Evolutionary conservation across 2,329 filamentous ascomycete species (phyloP), one percentile per base, ranked within the genome.

Genomic region (Xylariaceae sp.): DNA sequence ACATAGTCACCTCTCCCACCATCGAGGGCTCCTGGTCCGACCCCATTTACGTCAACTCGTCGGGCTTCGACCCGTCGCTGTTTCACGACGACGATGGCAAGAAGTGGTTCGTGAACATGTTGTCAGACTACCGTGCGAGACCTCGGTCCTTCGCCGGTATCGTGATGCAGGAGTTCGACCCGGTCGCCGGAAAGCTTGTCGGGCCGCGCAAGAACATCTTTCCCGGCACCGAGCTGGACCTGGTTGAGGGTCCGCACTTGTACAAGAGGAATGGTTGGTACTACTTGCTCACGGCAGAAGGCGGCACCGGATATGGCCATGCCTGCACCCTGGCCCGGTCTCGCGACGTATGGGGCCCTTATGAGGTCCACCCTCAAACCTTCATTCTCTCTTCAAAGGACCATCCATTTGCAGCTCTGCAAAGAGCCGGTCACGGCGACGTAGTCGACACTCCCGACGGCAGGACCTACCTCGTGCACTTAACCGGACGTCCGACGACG

Each of bases 21-120:
- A 74, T 81, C 37, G 67, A 73, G 26, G 78, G 77, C 0, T 76
- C 76, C 0, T 81, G 78, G 78, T 77, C 74, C 0, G 76, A 81
- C 34, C 76, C 77, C 0, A 54, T 75, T 5, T 76, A 74, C 50
- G 64, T 68, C 52, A 81, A 80, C 52, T 75, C 73, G 0, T 79
- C 74, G 0, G 77, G 76, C 1, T 81, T 82, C 49, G 78, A 83
- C 50, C 77, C 78, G 0, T 74, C 70, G 1, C 59, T 78, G 3
- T 78, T 78, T 55, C 74, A 77, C 52, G 74, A 78, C 41, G 68
- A 71, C 24, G 67, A 74, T 37, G 74, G 73, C 12, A 62, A 58
- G 35, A 76, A 76, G 50, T 78, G 70, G 67, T 73, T 76, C 47
- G 64, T 70, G 50, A 77, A 76, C 51, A 76, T 76, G 74, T 54